Evolutionary conservation across 208 protist species (phyloP).

Genomic region (Cochliopodium minus): DNA sequence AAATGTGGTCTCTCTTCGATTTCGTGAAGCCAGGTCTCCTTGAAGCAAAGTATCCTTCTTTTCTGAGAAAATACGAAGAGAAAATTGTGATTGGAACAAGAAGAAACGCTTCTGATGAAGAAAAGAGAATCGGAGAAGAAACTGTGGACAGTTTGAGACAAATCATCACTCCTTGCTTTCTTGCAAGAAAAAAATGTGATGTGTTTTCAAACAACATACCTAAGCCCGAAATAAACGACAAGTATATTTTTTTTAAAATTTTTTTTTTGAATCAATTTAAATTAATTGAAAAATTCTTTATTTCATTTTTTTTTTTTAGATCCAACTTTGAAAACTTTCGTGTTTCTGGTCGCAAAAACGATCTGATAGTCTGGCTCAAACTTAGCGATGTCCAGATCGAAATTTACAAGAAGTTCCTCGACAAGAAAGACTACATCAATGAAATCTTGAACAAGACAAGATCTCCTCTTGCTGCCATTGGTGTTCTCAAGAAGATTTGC

Average conservation of each 20-base stretch:
- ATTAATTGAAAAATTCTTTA: too few relatives aligned
- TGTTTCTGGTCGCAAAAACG: constrained; percentile 5
- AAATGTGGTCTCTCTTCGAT: constrained; percentile 97
- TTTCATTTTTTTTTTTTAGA: too few relatives aligned
- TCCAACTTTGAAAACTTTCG: not conserved
- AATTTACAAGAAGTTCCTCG: not conserved
- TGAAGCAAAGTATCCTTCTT: not conserved
- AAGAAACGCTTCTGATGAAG: not conserved
- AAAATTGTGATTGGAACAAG: not conserved
- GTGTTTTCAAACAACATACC: not conserved
- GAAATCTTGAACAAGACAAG: not conserved
- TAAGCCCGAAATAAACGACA: not conserved
- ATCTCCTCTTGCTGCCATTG: not conserved
- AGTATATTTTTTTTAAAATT: not conserved
- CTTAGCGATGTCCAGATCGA: not conserved
- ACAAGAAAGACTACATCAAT: not conserved
- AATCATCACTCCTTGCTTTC: not conserved
- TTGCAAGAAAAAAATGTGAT: not conserved
- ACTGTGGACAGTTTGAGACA: not conserved
- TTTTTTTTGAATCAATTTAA: too few relatives aligned
- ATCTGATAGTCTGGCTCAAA: not conserved
- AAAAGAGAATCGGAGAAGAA: not conserved
- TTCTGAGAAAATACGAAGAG: not conserved
- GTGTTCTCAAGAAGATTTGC: not conserved
- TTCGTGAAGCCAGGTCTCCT: constrained; percentile 86